These are phyloP conservation scores for Sanguinoderma infundibulare DNA, from an alignment of 1,284 basidiomycete genomes.

Conservation along the genomic window DNA sequence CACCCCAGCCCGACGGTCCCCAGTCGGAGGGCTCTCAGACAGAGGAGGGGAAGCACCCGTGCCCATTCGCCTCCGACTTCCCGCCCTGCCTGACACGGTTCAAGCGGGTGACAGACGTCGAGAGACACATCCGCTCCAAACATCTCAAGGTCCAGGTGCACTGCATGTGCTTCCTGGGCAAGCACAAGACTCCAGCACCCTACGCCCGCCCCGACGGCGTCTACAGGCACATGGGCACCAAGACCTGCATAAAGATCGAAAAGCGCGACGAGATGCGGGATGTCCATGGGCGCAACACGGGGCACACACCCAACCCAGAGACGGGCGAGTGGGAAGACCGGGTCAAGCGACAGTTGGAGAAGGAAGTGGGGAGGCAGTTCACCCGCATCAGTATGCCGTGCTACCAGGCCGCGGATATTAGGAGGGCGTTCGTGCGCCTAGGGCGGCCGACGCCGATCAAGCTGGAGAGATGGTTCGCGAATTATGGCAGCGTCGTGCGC, in stretches of 20 bases:
- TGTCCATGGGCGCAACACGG: neutral
- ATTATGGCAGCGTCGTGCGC: neutral
- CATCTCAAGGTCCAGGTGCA: neutral
- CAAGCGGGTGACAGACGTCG: neutral
- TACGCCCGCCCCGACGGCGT: neutral
- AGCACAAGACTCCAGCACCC: neutral
- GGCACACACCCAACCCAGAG: neutral
- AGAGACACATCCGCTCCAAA: constrained; percentile 4
- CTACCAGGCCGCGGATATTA: neutral
- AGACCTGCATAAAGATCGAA: neutral
- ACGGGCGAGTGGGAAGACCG: neutral
- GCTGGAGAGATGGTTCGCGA: neutral
- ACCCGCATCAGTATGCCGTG: constrained; percentile 10
- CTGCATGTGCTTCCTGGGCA: too few relatives aligned
- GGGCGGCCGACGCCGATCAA: neutral
- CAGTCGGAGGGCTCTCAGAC: neutral
- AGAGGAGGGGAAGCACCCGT: neutral
- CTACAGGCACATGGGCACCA: neutral
- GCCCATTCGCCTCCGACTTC: neutral
- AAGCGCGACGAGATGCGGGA: neutral
- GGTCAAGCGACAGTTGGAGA: neutral
- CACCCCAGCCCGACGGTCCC: neutral
- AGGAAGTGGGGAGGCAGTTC: neutral
- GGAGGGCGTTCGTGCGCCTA: neutral
- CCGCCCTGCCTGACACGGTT: neutral